Conservation (phyloP, 306 rosid species). For the Ammopiptanthus mongolicus region DNA sequence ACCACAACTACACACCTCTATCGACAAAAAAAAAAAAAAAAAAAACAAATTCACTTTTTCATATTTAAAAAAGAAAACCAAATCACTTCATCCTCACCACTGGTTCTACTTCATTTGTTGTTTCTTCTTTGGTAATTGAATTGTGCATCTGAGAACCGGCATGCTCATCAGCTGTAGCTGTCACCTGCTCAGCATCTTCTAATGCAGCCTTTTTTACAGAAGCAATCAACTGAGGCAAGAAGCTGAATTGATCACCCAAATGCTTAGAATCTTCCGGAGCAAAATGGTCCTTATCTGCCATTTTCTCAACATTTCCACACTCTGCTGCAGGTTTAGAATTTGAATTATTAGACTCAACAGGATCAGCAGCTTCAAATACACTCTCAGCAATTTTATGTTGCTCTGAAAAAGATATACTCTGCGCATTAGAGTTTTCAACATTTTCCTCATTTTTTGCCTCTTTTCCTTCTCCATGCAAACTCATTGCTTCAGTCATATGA, state of each 20-base stretch:
- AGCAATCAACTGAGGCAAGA: constrained; percentile 86
- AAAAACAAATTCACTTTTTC: not conserved
- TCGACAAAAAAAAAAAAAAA: not conserved
- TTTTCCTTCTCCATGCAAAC: constrained; percentile 37
- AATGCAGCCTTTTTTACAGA: constrained; percentile 71
- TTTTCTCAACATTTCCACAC: constrained; percentile 31
- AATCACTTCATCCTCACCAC: constrained; percentile 47
- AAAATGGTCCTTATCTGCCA: constrained; percentile 35
- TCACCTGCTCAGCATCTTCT: constrained; percentile 60
- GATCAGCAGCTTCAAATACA: constrained; percentile 23
- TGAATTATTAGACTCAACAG: constrained; percentile 28
- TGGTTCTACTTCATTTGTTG: constrained; percentile 48
- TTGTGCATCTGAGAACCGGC: constrained; percentile 24
- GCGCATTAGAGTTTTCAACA: constrained; percentile 32
- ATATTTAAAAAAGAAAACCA: constrained; percentile 5
- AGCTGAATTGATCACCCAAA: constrained; percentile 49
- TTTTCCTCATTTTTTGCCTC: constrained; percentile 25
- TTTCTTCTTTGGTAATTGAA: constrained; percentile 38
- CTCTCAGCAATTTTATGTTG: constrained; percentile 30
- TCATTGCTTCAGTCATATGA: constrained; percentile 23
- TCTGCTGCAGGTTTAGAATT: constrained; percentile 33
- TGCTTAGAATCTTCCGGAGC: constrained; percentile 38
- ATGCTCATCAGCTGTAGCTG: constrained; percentile 38
- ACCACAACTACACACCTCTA: constrained; percentile 8
- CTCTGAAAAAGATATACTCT: constrained; percentile 29